phyloP scores from a whole-genome alignment of 2,329 filamentous ascomycete species.

The Botrytis deweyae region DNA sequence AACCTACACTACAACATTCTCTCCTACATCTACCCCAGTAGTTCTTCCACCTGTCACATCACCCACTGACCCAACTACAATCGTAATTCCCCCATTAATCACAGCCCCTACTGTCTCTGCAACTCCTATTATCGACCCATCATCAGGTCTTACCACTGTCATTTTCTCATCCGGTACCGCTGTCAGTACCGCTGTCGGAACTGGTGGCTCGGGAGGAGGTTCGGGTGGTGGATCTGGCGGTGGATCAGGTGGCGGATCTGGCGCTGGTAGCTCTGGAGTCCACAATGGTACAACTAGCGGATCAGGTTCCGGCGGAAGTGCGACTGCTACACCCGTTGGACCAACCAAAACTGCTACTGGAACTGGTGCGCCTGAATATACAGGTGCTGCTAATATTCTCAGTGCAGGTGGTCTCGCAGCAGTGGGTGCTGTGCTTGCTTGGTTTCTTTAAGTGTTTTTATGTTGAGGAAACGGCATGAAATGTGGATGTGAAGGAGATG shows the following conservation, averaged over 20 bases:
- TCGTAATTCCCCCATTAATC: conserved; percentile 20
- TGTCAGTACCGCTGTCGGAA: conserved; percentile 3
- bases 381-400: not conserved
- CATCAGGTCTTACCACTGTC: not conserved
- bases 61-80: conserved; percentile 9
- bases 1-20: conserved; percentile 22
- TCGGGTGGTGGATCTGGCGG: not conserved
- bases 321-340: conserved; percentile 25
- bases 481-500: no score
- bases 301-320: conserved; percentile 1
- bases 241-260: conserved; percentile 3
- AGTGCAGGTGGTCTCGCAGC: not conserved
- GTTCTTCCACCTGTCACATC: conserved; percentile 20
- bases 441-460: not conserved
- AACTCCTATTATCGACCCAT: not conserved
- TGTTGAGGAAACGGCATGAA: not conserved
- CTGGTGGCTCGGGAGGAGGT: conserved; percentile 13
- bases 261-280: not conserved
- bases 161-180: conserved; percentile 1
- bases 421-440: not conserved
- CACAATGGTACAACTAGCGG: conserved; percentile 13
- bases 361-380: conserved; percentile 13
- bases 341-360: conserved; percentile 20
- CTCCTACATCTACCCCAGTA: conserved; percentile 6
- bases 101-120: conserved; percentile 27